These are phyloP conservation scores for Neofusicoccum sp. DNA, from an alignment of 2,329 filamentous ascomycete genomes.

Conservation along the genomic window DNA sequence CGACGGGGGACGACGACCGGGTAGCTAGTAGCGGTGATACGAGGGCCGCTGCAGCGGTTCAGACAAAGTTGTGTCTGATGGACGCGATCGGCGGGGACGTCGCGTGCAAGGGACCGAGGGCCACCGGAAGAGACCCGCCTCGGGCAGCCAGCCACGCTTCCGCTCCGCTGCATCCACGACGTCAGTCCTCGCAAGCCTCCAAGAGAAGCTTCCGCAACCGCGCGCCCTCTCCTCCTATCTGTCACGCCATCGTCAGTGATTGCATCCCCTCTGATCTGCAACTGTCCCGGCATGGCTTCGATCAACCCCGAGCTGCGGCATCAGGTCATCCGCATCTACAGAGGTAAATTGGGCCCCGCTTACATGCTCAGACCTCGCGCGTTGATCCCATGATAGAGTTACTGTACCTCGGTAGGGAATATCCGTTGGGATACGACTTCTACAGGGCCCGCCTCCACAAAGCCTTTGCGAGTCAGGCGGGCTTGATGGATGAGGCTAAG, in stretches of 20 bases:
- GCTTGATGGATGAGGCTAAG: slow-evolving; percentile 67
- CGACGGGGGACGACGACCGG: not conserved
- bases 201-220: not conserved
- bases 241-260: not conserved
- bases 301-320: slow-evolving; percentile 54
- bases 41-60: not conserved
- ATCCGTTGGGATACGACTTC: slow-evolving; percentile 80
- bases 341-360: slow-evolving; percentile 56
- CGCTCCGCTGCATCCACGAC: slow-evolving; percentile 10
- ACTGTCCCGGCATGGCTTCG: not conserved
- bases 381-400: slow-evolving; percentile 60
- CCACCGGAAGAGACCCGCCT: not conserved
- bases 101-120: not conserved
- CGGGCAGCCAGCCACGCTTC: not conserved
- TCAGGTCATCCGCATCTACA: slow-evolving; percentile 84
- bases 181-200: slow-evolving; percentile 3
- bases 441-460: slow-evolving; percentile 79
- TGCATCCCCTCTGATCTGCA: not conserved
- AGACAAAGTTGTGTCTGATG: not conserved
- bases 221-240: not conserved
- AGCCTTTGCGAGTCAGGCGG: slow-evolving; percentile 76
- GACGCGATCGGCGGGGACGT: not conserved
- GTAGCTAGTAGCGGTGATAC: not conserved
- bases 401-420: slow-evolving; percentile 78
- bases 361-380: not conserved